Base-by-base conservation (phyloP, 140 eudicot species). In the Bidens hawaiensis region DNA sequence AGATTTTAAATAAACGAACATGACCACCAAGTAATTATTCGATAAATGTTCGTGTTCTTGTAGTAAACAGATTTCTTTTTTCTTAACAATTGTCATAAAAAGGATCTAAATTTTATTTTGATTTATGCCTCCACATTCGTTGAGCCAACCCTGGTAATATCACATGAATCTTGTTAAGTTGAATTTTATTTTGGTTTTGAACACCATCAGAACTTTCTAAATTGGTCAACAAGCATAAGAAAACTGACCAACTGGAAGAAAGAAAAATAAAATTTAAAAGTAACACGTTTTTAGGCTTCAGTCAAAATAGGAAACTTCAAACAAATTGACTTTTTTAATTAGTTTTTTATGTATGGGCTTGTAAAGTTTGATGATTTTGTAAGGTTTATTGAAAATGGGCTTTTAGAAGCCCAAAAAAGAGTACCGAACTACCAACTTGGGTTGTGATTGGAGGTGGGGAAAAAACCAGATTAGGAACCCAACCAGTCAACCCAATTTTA, bases 151-250 rank as follows among this genome's bases (percentile, higher is more conserved):
- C n/a, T n/a, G n/a, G n/a, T n/a, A n/a, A n/a, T n/a, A n/a, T n/a
- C n/a, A n/a, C n/a, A n/a, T n/a, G 23, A 33, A 19, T 48, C 9
- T 65, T 65, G 17, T 22, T n/a, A n/a, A 31, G 71, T 47, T 12
- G 19, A 36, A 27, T 15, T 13, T 14, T 36, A 7, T 49, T 16
- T 49, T 18, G 6, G 18, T 48, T 27, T 66, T 66, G 40, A 65
- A 53, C 9, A 51, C 34, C 5, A 0, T 27, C 6, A 33, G 52
- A 65, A 51, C 6, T 16, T 34, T 66, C 62, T 23, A 50, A 31
- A 19, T 50, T 33, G 38, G 2, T 28, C 22, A 50, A 33, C 61
- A 65, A 65, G 43, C 23, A 42, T 64, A 21, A 10, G 34, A 30
- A 64, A 19, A 27, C 4, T 28, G 28, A n/a, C n/a, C n/a, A n/a